Evolutionary conservation across 768 basidiomycete species (phyloP).

Genomic region (Hericium rajendrae): DNA sequence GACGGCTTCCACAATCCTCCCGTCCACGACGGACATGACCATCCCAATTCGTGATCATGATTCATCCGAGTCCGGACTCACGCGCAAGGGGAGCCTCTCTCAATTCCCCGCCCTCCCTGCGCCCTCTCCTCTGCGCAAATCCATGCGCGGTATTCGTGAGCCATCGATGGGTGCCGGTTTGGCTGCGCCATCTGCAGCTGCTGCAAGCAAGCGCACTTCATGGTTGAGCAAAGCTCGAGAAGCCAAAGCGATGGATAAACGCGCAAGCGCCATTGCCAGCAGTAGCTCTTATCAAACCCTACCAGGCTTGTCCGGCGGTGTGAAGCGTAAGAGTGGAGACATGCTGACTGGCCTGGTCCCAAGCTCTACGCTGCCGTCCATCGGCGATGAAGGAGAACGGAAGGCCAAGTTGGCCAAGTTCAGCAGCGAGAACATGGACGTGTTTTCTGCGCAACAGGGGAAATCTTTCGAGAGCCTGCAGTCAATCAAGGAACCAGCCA

Average conservation of each 20-base stretch:
- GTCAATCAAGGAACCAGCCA: neutral
- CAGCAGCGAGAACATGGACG: slow-evolving; percentile 17
- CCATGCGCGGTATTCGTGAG: slow-evolving; percentile 43
- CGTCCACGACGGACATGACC: slow-evolving; percentile 18
- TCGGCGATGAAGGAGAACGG: slow-evolving; percentile 23
- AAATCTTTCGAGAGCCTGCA: neutral
- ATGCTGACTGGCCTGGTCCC: slow-evolving; percentile 11
- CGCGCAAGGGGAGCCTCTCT: slow-evolving; percentile 31
- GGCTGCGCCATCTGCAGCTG: slow-evolving; percentile 24
- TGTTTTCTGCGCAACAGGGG: neutral
- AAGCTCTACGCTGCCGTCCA: neutral
- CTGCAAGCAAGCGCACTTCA: slow-evolving; percentile 59
- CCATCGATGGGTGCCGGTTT: slow-evolving; percentile 18
- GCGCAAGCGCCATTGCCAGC: slow-evolving; percentile 13
- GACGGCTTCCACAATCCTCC: slow-evolving; percentile 13
- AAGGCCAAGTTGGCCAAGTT: slow-evolving; percentile 42
- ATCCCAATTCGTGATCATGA: slow-evolving; percentile 28
- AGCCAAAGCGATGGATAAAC: slow-evolving; percentile 24
- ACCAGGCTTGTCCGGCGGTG: slow-evolving; percentile 2
- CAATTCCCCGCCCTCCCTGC: slow-evolving; percentile 59
- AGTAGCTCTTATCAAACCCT: neutral
- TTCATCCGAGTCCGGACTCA: slow-evolving; percentile 16
- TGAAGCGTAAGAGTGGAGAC: slow-evolving; percentile 59
- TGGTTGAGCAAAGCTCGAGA: slow-evolving; percentile 76
- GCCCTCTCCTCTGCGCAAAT: slow-evolving; percentile 62